Conservation (phyloP, 345 rosid species). For the Raphanus sativus region DNA sequence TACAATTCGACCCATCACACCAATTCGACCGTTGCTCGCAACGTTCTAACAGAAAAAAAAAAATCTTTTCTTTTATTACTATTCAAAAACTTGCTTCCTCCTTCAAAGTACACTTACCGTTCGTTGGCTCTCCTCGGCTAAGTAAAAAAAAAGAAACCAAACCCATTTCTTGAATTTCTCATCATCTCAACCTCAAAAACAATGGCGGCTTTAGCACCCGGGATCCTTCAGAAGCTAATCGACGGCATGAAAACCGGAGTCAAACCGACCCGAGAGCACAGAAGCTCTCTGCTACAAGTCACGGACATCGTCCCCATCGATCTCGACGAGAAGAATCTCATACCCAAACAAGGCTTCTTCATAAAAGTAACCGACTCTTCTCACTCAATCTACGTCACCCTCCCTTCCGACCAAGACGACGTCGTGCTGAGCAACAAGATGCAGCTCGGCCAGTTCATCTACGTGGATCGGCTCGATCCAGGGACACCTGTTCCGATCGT, state of each 20-base stretch:
- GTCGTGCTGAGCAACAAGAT: constrained; percentile 78
- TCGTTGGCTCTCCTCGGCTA: constrained; percentile 28
- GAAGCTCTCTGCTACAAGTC: constrained; percentile 86
- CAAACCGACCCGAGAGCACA: constrained; percentile 81
- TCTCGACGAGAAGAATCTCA: constrained; percentile 87
- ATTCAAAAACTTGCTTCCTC: constrained; percentile 18
- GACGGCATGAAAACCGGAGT: constrained; percentile 83
- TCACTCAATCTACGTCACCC: constrained; percentile 81
- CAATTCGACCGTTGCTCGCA: constrained; percentile 40
- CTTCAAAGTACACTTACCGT: constrained; percentile 31
- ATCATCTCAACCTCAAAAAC: background rate
- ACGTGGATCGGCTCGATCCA: constrained; percentile 81
- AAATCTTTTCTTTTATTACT: background rate
- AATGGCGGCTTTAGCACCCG: constrained; percentile 88
- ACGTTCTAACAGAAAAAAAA: constrained; percentile 11
- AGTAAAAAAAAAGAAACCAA: background rate
- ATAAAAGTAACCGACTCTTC: constrained; percentile 94
- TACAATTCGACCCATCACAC: constrained; percentile 25
- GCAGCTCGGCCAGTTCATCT: constrained; percentile 94
- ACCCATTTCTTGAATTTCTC: constrained; percentile 13
- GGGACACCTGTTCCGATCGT: constrained; percentile 93
- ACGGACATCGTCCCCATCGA: constrained; percentile 94
- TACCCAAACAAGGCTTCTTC: constrained; percentile 88
- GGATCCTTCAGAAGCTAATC: constrained; percentile 71
- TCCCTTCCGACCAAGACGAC: constrained; percentile 86